These are phyloP conservation scores for Fusarium marasasianum DNA, from an alignment of 2,329 filamentous ascomycete genomes.

Conservation along the genomic window DNA sequence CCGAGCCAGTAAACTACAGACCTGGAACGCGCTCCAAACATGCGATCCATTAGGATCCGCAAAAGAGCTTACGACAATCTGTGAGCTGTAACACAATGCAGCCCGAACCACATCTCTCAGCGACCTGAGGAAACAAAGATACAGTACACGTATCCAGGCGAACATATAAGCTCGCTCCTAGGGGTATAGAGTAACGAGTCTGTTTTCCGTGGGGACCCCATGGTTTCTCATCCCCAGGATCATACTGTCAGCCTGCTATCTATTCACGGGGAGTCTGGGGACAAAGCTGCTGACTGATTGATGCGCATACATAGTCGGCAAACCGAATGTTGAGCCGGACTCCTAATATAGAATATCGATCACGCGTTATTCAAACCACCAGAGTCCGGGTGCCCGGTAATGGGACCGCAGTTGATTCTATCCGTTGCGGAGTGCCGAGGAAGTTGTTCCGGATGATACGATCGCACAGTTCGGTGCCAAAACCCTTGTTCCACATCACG, in stretches of 20 bases:
- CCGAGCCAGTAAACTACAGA: not conserved
- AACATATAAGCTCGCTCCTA: not conserved
- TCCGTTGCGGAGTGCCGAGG: slow-evolving; percentile 35
- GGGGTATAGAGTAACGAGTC: not conserved
- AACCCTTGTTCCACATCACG: slow-evolving; percentile 29
- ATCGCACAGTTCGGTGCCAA: slow-evolving; percentile 12
- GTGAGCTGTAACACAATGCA: not conserved
- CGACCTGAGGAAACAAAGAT: not conserved
- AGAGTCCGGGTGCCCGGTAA: not conserved
- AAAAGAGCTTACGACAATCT: slow-evolving; percentile 10
- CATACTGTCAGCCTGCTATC: not conserved
- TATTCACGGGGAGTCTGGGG: slow-evolving; percentile 1
- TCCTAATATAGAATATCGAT: slow-evolving; percentile 14
- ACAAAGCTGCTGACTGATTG: not conserved
- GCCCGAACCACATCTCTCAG: not conserved
- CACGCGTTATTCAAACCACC: slow-evolving; percentile 33
- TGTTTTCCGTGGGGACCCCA: slow-evolving; percentile 13
- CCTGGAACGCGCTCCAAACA: not conserved
- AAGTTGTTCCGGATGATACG: slow-evolving; percentile 32
- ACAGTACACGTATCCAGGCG: not conserved
- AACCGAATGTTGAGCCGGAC: slow-evolving; percentile 11
- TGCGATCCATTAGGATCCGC: not conserved
- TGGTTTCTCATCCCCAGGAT: slow-evolving; percentile 17
- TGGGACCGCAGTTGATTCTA: not conserved
- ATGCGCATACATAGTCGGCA: not conserved